A percentile compares a stretch with the other conserved stretches of the same genome.
These are phyloP conservation scores for Jaltomata sinuosa DNA, from an alignment of 257 asterid genomes.

Conservation along the genomic window DNA sequence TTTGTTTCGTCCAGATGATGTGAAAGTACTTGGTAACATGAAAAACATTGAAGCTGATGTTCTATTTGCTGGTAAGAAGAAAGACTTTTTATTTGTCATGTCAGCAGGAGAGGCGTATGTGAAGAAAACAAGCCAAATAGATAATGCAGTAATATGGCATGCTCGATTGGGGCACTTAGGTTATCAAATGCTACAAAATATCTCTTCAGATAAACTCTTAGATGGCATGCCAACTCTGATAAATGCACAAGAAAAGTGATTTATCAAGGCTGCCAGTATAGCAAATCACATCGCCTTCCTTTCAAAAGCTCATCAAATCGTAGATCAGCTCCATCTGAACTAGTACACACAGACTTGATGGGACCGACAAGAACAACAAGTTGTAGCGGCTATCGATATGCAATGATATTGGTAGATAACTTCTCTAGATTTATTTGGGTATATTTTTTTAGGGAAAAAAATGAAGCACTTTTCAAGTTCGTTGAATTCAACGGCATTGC, in stretches of 20 bases:
- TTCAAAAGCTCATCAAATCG: neutral
- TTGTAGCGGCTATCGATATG: neutral
- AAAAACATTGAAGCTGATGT: neutral
- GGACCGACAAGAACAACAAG: conserved; percentile 9
- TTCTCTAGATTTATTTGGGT: conserved; percentile 5
- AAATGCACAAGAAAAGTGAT: conserved; percentile 1
- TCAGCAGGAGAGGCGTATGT: neutral
- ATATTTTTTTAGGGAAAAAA: conserved; percentile 1
- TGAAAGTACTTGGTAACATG: conserved; percentile 4
- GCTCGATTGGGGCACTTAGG: conserved; percentile 5
- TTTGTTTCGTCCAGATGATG: conserved; percentile 7
- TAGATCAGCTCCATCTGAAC: neutral
- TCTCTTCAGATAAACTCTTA: conserved; percentile 3
- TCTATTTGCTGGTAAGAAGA: neutral
- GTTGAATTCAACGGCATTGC: neutral
- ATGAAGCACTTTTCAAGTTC: conserved; percentile 4
- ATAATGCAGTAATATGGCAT: conserved; percentile 7
- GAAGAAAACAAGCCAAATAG: conserved; percentile 1
- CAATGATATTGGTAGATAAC: conserved; percentile 15
- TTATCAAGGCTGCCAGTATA: neutral
- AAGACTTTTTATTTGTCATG: neutral
- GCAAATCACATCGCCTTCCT: conserved; percentile 8
- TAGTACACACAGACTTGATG: conserved; percentile 10
- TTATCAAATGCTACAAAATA: conserved; percentile 4
- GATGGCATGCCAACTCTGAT: neutral